Evolutionary conservation across 1,284 basidiomycete species (phyloP).

Genomic region (Papiliotrema flavescens): DNA sequence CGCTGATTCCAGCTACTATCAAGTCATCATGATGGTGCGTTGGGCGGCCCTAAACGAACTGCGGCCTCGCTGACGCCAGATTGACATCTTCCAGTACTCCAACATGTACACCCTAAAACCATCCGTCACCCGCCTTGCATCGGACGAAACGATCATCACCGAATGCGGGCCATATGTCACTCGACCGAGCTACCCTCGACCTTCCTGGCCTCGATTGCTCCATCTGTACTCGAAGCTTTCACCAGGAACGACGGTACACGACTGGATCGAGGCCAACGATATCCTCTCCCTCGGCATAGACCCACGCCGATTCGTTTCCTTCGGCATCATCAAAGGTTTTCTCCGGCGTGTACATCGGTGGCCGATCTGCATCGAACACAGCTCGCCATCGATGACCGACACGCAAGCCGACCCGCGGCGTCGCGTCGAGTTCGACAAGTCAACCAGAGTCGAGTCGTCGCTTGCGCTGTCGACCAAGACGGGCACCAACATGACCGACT

Average conservation of each 20-base stretch:
- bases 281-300: constrained; percentile 76
- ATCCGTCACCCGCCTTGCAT: constrained; percentile 76
- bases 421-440: constrained; percentile 31
- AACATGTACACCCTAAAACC: constrained; percentile 92
- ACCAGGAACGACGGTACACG: constrained; percentile 74
- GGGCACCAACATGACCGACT: constrained; percentile 6
- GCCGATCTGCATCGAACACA: constrained; percentile 58
- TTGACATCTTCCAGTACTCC: constrained; percentile 96
- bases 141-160: constrained; percentile 72
- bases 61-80: constrained; percentile 34
- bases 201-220: constrained; percentile 77
- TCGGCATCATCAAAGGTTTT: constrained; percentile 99
- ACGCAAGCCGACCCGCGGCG: constrained; percentile 9
- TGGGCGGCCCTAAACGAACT: neutral
- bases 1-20: constrained; percentile 67
- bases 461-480: constrained; percentile 7
- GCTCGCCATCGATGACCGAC: constrained; percentile 19
- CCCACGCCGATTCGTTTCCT: constrained; percentile 89
- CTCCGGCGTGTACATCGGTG: constrained; percentile 87
- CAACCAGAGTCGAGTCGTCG: constrained; percentile 11
- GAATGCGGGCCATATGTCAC: constrained; percentile 91
- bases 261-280: constrained; percentile 82
- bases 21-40: constrained; percentile 77
- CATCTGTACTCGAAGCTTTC: constrained; percentile 82
- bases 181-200: constrained; percentile 55